These are phyloP conservation scores for Trypanosomatidae sp. DNA, from an alignment of 208 protist genomes.

Conservation along the genomic window DNA sequence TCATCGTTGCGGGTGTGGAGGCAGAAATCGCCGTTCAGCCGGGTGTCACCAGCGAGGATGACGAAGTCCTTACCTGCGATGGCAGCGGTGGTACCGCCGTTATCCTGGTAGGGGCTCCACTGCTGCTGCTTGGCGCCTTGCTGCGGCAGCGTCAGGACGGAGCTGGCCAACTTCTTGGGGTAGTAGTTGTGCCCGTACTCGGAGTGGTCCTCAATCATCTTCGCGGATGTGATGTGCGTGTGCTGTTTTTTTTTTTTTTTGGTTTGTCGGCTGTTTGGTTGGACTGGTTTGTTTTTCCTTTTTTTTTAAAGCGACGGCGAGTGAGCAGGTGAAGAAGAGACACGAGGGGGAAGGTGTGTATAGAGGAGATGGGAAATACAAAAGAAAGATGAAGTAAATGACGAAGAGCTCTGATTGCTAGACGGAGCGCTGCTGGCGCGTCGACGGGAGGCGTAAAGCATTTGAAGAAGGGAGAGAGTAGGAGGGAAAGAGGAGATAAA, in stretches of 20 bases:
- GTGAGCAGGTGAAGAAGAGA: no score
- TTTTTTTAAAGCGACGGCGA: no score
- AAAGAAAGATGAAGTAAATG: not conserved
- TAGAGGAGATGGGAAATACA: conserved; percentile 4
- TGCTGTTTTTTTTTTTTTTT: no score
- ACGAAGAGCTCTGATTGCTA: not conserved
- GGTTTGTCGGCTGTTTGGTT: no score
- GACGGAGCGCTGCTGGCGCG: not conserved
- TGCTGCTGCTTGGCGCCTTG: conserved; percentile 66
- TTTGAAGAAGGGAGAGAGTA: no score
- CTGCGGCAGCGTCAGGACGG: conserved; percentile 63
- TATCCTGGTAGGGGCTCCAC: conserved; percentile 94
- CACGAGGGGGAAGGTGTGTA: not conserved
- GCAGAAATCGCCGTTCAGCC: conserved; percentile 96
- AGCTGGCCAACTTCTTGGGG: conserved; percentile 71
- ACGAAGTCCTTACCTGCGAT: conserved; percentile 97
- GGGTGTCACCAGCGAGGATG: conserved; percentile 98
- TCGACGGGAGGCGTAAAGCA: no score
- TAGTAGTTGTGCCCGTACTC: conserved; percentile 78
- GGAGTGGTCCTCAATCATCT: conserved; percentile 82
- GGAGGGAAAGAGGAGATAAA: no score
- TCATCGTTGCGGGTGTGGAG: conserved; percentile 94
- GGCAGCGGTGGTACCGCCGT: conserved; percentile 95
- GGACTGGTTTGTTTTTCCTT: no score
- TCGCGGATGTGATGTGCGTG: not conserved